Percentiles rank a stretch among this genome's conserved stretches.
Evolutionary conservation across 257 asterid genomes (phyloP).

Genomic region (Primulina huaijiensis): DNA sequence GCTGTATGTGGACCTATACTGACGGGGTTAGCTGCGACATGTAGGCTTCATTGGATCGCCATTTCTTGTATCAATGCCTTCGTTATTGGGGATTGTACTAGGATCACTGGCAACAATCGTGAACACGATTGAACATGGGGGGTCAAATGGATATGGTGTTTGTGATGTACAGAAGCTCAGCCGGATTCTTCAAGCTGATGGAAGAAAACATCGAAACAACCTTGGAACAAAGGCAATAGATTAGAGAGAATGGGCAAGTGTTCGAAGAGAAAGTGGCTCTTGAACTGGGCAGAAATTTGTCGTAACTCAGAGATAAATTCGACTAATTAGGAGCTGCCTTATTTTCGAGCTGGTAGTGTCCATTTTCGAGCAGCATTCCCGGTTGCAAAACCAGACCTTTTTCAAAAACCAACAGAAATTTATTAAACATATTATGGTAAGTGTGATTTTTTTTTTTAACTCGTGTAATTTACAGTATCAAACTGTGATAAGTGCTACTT

Average conservation of each 20-base stretch:
- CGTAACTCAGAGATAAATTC: not conserved
- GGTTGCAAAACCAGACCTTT: too few relatives aligned
- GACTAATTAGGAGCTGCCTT: too few relatives aligned
- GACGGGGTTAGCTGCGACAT: slow-evolving; percentile 60
- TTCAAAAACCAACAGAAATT: too few relatives aligned
- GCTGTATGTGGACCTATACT: slow-evolving; percentile 51
- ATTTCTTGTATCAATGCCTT: slow-evolving; percentile 33
- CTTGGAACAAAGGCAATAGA: slow-evolving; percentile 44
- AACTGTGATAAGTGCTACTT: too few relatives aligned
- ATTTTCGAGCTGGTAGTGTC: too few relatives aligned
- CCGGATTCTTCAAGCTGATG: slow-evolving; percentile 65
- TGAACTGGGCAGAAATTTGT: too few relatives aligned
- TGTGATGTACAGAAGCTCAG: slow-evolving; percentile 76
- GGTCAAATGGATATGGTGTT: slow-evolving; percentile 83
- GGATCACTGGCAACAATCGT: slow-evolving; percentile 71
- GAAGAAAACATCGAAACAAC: slow-evolving; percentile 55
- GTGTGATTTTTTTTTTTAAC: too few relatives aligned
- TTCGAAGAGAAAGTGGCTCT: too few relatives aligned
- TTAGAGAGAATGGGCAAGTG: slow-evolving; percentile 61
- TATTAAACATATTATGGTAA: too few relatives aligned
- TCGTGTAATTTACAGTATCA: too few relatives aligned
- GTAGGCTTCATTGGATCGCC: slow-evolving; percentile 36
- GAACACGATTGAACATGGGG: slow-evolving; percentile 63
- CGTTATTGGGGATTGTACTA: slow-evolving; percentile 38
- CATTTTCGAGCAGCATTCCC: too few relatives aligned